Evolutionary conservation across 2,329 filamentous ascomycete genomes (phyloP), one percentile per base, ranked within the genome.

Genomic region (Aspergillaceae sp.): DNA sequence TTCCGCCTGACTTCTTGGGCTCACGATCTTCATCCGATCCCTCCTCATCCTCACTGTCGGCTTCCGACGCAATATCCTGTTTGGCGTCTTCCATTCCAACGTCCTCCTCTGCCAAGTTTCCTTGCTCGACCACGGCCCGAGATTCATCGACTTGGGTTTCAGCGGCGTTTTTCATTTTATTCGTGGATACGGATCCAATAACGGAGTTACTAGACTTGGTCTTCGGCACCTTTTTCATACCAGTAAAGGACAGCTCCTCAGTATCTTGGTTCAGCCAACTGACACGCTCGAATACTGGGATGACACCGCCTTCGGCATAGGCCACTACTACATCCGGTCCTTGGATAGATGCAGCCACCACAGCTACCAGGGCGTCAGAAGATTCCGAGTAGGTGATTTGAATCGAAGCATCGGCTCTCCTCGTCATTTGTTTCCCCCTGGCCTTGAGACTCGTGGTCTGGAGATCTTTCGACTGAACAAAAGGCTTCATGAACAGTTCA

Each of bases 61-160:
- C 48, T 3, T 56, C 52, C 4, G 61, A 56, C 9, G 44, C 62
- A n/a, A 60, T 63, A 42, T 64, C 64, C 29, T 67, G 58, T 56
- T 66, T 59, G 10, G 62, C 62, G 36, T 65, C 65, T 40, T 69
- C 58, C 62, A 69, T 61, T 28, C 71, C 69, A 8, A 71, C 59
- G 53, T 68, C 69, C 47, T 70, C 64, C 29, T 61, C 69, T 35
- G 69, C 67, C 41, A 75, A 65, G 32, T 69, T 71, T 41, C 74
- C 71, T 44, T 68, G 62, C 46, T 72, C 71, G 7, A 83, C 75
- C 2, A 76, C 70, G 7, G 77, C 70, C 45, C 70, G 73, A 30
- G 77, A 74, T 51, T 84, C 79, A 58, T 83, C 74, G 32, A 82
- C 73, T 36, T 74, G 71, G 48, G 67, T 71, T 52, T 74, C 73